Percentiles rank a stretch among this genome's conserved stretches.
Evolutionary conservation across 2,329 filamentous ascomycete species (phyloP).

Genomic region (Trichoderma hamatum): DNA sequence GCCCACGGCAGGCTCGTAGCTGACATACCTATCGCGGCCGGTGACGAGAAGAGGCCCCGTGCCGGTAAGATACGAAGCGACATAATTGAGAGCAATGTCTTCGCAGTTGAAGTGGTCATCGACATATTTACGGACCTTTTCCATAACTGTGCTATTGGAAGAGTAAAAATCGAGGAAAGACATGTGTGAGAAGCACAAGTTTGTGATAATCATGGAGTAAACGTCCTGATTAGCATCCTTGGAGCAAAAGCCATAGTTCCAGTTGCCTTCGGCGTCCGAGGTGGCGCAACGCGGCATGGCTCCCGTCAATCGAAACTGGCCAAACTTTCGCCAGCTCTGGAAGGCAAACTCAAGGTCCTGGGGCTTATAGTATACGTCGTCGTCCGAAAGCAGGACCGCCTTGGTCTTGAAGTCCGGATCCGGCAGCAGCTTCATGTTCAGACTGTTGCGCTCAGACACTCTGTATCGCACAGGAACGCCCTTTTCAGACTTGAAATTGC

Average conservation of each 20-base stretch:
- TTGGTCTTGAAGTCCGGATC: slow-evolving; percentile 33
- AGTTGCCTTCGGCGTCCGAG: slow-evolving; percentile 34
- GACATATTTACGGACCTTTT: slow-evolving; percentile 42
- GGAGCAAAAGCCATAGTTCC: slow-evolving; percentile 41
- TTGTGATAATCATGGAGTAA: slow-evolving; percentile 45
- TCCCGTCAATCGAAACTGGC: slow-evolving; percentile 28
- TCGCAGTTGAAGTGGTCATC: slow-evolving; percentile 47
- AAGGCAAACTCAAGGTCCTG: slow-evolving; percentile 36
- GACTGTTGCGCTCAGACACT: slow-evolving; percentile 32
- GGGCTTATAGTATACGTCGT: slow-evolving; percentile 36
- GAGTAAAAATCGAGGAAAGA: slow-evolving; percentile 46
- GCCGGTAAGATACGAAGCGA: slow-evolving; percentile 41
- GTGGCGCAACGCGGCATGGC: slow-evolving; percentile 41
- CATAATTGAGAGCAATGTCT: slow-evolving; percentile 46
- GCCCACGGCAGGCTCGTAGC: slow-evolving; percentile 38
- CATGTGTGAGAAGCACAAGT: slow-evolving; percentile 44
- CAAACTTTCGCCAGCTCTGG: slow-evolving; percentile 33
- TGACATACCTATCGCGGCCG: slow-evolving; percentile 40
- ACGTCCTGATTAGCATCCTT: slow-evolving; percentile 33
- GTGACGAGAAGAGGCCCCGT: slow-evolving; percentile 41
- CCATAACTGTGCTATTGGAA: slow-evolving; percentile 39
- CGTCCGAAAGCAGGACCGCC: slow-evolving; percentile 35
- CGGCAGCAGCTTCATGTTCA: slow-evolving; percentile 35
- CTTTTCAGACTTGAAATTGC: slow-evolving; percentile 30
- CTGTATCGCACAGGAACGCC: slow-evolving; percentile 36